These are phyloP conservation scores for Excoecaria cochinchinensis DNA, from an alignment of 345 rosid genomes.

Conservation along the genomic window DNA sequence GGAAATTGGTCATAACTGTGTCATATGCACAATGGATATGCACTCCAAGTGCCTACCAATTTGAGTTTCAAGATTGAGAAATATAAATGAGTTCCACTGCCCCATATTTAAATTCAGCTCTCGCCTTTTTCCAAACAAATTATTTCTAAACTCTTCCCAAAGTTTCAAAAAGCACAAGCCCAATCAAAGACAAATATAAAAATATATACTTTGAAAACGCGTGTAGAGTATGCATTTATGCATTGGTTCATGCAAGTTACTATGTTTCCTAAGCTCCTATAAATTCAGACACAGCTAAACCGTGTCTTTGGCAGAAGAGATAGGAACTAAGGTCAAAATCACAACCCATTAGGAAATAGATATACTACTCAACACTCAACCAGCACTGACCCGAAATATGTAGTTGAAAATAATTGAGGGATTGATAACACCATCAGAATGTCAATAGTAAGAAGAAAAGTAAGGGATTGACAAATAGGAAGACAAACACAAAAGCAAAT, in stretches of 20 bases:
- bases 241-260: not conserved
- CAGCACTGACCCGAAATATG: not conserved
- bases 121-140: not conserved
- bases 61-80: not conserved
- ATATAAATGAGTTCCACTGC: not conserved
- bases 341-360: not conserved
- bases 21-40: not conserved
- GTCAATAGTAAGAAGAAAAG: not conserved
- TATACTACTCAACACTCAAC: not conserved
- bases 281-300: not conserved
- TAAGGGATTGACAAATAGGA: not conserved
- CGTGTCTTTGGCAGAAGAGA: not conserved
- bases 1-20: not conserved
- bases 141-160: not conserved
- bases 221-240: not conserved
- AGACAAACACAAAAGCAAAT: constrained; percentile 6
- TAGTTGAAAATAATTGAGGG: not conserved
- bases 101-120: not conserved
- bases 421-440: not conserved
- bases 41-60: not conserved
- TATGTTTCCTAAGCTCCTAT: not conserved
- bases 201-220: not conserved
- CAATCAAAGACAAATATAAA: not conserved
- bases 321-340: not conserved
- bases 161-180: not conserved